phyloP scores from a whole-genome alignment of 164 flowering plant genomes.

The Stephania japonica region DNA sequence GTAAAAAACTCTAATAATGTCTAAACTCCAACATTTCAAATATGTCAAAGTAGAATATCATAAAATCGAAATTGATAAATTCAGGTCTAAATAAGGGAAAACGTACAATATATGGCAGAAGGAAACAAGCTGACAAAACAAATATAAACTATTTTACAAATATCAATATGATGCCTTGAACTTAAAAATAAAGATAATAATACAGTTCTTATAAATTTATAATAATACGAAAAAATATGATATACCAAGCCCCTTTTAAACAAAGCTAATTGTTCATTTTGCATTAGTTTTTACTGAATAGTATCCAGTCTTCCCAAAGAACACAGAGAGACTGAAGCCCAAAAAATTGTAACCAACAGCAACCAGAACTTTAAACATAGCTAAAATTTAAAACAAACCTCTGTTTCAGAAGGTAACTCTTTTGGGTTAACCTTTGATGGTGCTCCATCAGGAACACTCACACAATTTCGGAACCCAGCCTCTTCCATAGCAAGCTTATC shows the following conservation, averaged over 20 bases:
- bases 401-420: conserved; percentile 46
- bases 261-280: not conserved
- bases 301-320: too few species aligned
- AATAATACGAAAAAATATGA: not conserved
- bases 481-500: conserved; percentile 97
- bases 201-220: not conserved
- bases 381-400: conserved; percentile 31
- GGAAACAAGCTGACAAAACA: not conserved
- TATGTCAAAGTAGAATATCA: not conserved
- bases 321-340: too few species aligned
- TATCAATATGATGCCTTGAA: too few species aligned
- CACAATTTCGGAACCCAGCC: conserved; percentile 86
- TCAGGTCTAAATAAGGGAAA: not conserved
- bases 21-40: not conserved
- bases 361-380: not conserved
- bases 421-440: conserved; percentile 60
- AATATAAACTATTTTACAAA: not conserved
- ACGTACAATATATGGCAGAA: not conserved
- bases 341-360: not conserved
- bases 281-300: not conserved
- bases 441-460: conserved; percentile 92
- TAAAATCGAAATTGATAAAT: not conserved
- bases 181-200: not conserved
- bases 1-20: not conserved
- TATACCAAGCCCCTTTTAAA: not conserved